Evolutionary conservation across 2,329 filamentous ascomycete species (phyloP).

Genomic region (Microdochium trichocladiopsis): DNA sequence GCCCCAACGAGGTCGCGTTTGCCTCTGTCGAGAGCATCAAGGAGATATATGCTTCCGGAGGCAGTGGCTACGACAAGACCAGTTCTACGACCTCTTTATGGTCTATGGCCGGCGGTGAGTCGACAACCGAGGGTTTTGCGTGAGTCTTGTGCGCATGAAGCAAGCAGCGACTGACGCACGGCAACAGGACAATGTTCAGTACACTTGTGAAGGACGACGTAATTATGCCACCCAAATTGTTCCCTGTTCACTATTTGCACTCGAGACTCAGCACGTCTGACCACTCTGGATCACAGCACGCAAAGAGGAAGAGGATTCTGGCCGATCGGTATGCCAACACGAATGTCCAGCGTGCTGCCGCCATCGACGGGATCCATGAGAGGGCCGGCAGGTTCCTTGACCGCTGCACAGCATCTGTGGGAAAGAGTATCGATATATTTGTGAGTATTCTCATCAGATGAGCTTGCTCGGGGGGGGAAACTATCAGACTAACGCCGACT

Average conservation of each 20-base stretch:
- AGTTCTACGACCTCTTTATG: conserved; percentile 55
- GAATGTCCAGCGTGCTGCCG: conserved; percentile 50
- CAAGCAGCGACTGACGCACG: neutral
- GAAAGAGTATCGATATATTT: conserved; percentile 51
- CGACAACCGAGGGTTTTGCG: neutral
- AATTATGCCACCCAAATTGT: too few relatives aligned
- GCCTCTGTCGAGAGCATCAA: conserved; percentile 48
- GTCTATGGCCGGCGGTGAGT: conserved; percentile 47
- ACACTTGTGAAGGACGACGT: conserved; percentile 47
- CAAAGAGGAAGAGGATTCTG: conserved; percentile 53
- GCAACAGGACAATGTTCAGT: conserved; percentile 50
- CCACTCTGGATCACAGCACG: conserved; percentile 38
- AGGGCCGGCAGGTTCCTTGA: conserved; percentile 48
- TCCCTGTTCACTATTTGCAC: too few relatives aligned
- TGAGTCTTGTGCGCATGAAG: neutral
- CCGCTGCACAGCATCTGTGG: conserved; percentile 37
- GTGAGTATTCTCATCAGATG: conserved; percentile 34
- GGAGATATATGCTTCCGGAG: conserved; percentile 55
- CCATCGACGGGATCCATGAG: conserved; percentile 50
- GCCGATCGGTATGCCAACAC: conserved; percentile 64
- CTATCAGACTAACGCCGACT: neutral
- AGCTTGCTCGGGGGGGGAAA: too few relatives aligned
- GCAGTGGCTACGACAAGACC: conserved; percentile 59
- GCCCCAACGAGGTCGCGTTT: conserved; percentile 53
- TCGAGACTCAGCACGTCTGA: too few relatives aligned